Evolutionary conservation across 2,329 filamentous ascomycete genomes (phyloP), one percentile per base, ranked within the genome.

Genomic region (Zasmidium cellare): DNA sequence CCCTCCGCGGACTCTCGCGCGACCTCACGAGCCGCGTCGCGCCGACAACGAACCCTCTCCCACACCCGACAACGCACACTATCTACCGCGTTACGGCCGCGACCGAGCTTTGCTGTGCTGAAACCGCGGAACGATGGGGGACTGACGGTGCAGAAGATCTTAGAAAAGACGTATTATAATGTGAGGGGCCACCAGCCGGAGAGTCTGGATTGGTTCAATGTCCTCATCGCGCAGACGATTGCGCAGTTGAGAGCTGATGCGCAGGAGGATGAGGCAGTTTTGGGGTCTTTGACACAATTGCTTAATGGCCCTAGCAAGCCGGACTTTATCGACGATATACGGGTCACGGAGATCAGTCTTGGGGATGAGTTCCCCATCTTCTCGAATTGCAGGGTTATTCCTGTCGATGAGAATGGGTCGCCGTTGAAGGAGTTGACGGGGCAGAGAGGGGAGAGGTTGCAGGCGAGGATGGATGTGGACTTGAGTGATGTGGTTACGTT

Each of bases 321-420:
- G 0, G 90, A 92, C 64, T 99, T 96, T 74, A 81, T 99, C 28
- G 93, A 96, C 72, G 90, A 94, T 71, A 97, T 99, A 62, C 88
- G 87, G 23, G 90, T 99, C 54, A 96, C 92, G 2, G 93, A 99
- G 76, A 86, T 99, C 59, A 96, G 89, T 51, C 80, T 99, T 3
- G 94, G 94, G 25, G 94, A 99, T 69, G 94, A 99, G 69, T 99
- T 97, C 64, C 94, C 94, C 24, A 99, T 99, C 53, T 96, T 99
- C 75, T 97, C 92, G 79, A 99, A 99, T 74, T 97, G 94, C 71
- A 87, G 94, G 58, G 89, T 99, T 55, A 97, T 97, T 60, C 91
- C 92, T 1, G 90, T 97, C 0, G 88, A 91, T 67, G 90, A 93
- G 66, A 88, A 92, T 73, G 89, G 88, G 1, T 74, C 77, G 46